phyloP scores from a whole-genome alignment of 2,329 filamentous ascomycete species.

The Scedosporium minutisporum region DNA sequence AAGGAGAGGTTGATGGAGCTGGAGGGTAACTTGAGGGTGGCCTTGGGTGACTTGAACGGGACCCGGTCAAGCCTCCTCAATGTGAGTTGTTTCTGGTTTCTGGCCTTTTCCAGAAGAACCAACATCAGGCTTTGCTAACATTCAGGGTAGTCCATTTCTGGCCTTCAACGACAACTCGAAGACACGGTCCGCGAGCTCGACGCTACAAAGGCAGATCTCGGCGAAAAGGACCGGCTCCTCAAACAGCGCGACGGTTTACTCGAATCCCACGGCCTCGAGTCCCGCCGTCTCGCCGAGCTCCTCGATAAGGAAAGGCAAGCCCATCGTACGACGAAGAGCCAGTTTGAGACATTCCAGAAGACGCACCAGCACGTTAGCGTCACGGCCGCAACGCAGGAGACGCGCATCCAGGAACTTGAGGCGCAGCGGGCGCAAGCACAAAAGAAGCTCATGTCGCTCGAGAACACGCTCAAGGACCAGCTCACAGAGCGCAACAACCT shows the following conservation, averaged over 20 bases:
- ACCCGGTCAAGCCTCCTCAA: constrained; percentile 78
- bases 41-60: constrained; percentile 78
- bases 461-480: constrained; percentile 77
- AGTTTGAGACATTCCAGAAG: constrained; percentile 81
- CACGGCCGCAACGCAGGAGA: constrained; percentile 76
- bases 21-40: constrained; percentile 78
- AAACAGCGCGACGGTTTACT: constrained; percentile 82
- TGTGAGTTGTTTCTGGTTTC: constrained; percentile 31
- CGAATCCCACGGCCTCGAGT: constrained; percentile 81
- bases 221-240: constrained; percentile 86
- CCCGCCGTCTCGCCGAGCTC: constrained; percentile 72
- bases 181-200: constrained; percentile 76
- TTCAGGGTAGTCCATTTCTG: constrained; percentile 60
- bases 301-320: constrained; percentile 83
- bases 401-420: constrained; percentile 79
- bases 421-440: constrained; percentile 67
- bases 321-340: constrained; percentile 76
- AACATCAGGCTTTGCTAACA: neutral
- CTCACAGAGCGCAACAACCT: constrained; percentile 82
- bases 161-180: constrained; percentile 80
- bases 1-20: constrained; percentile 84
- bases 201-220: constrained; percentile 61
- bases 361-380: constrained; percentile 80
- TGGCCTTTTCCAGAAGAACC: too few relatives aligned
- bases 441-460: constrained; percentile 64